Conservation (phyloP, 306 rosid genomes). For the Hylodesmum podocarpum region DNA sequence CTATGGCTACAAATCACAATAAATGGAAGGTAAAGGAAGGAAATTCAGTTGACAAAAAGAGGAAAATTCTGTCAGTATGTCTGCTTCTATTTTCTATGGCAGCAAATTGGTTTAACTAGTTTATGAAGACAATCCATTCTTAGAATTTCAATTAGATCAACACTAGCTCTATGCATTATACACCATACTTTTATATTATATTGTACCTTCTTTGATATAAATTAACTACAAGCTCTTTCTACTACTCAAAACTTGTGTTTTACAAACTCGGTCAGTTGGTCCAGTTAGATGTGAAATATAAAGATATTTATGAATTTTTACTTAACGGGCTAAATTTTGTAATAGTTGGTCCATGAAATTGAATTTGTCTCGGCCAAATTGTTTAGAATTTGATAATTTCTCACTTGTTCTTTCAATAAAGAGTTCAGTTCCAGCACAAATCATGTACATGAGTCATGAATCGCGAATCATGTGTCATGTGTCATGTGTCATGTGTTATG, state of each 20-base stretch:
- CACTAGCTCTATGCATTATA: neutral
- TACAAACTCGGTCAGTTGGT: too few species aligned
- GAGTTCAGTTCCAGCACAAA: neutral
- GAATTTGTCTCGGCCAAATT: neutral
- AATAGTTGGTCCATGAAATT: neutral
- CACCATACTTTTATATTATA: neutral
- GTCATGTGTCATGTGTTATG: too few species aligned
- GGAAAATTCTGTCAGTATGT: constrained; percentile 2
- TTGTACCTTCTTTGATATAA: neutral
- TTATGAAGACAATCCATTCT: constrained; percentile 19
- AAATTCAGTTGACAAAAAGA: constrained; percentile 25
- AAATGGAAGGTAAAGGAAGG: constrained; percentile 16
- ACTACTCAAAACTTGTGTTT: too few species aligned
- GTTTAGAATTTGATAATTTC: neutral
- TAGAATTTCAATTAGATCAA: neutral
- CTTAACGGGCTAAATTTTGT: neutral
- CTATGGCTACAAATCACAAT: constrained; percentile 2
- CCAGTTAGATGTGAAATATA: neutral
- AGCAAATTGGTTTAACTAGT: constrained; percentile 18
- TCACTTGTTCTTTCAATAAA: neutral
- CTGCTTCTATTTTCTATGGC: neutral
- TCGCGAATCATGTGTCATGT: too few species aligned
- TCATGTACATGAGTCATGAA: neutral
- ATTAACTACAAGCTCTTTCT: neutral
- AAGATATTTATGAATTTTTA: neutral